Evolutionary conservation across 2,329 filamentous ascomycete genomes (phyloP), one percentile per base, ranked within the genome.

Genomic region (Ophiostoma ulmi): DNA sequence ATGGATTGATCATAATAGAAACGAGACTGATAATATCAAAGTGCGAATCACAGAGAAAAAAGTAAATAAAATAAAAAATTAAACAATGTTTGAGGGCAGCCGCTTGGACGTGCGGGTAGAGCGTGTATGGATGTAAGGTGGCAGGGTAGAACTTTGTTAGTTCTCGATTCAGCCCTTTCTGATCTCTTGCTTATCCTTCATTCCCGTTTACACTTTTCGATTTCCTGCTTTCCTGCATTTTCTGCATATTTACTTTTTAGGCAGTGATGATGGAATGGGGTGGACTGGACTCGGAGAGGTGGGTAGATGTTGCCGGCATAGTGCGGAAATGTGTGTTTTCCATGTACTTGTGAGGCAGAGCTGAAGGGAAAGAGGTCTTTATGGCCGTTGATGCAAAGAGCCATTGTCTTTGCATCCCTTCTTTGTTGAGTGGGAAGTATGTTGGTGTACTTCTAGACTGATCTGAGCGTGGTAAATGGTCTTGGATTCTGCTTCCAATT

Each of bases 331-430:
- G 22, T 58, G 22, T 58, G 3, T 58, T 58, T 14, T 26, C 22
- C 22, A 26, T 58, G 52, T 58, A 58, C 52, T 58, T 58, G 17
- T 58, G 52, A 26, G 20, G 52, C 52, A 58, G n/a, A 58, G 52
- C 52, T 58, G 52, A 58, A 26, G 52, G 14, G 6, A 22, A n/a
- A 10, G 52, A 58, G 52, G 52, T 58, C 11, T 58, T 31, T 31
- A 6, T 58, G 22, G n/a, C 11, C 11, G 52, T 58, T 26, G 52
- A 14, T 58, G n/a, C 10, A 11, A 10, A 26, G n/a, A 13, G 52
- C n/a, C 22, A 58, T 58, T 58, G 2, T 26, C 20, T 22, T 22
- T 58, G n/a, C n/a, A 58, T 58, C 8, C 39, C 52, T 31, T 58
- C 52, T 26, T 58, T 58, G 13, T 58, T 58, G 52, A n/a, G 3